These are phyloP conservation scores for Phytophthora podocarpi DNA, from an alignment of 352 stramenopile genomes.

Conservation along the genomic window DNA sequence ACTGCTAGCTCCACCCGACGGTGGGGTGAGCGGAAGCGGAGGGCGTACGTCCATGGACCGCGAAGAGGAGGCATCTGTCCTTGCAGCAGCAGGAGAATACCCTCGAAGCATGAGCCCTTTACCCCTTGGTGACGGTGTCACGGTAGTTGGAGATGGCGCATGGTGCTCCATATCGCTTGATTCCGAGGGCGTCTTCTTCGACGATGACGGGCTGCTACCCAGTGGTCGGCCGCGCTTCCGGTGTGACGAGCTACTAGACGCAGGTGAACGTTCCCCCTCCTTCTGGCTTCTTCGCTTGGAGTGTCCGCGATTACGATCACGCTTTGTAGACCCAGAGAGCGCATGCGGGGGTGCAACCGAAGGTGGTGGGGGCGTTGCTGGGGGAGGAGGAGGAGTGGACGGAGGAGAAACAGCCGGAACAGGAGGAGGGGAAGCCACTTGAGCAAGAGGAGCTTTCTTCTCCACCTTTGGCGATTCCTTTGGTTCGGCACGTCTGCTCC, in stretches of 20 bases:
- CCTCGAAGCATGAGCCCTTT: conserved; percentile 43
- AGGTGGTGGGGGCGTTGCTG: conserved; percentile 30
- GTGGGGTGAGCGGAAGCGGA: conserved; percentile 44
- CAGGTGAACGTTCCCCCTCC: conserved; percentile 11
- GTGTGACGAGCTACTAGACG: conserved; percentile 21
- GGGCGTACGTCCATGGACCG: conserved; percentile 45
- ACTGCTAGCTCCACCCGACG: conserved; percentile 16
- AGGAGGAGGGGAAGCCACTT: conserved; percentile 16
- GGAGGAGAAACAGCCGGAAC: conserved; percentile 19
- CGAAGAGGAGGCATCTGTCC: conserved; percentile 14
- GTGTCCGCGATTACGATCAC: conserved; percentile 10
- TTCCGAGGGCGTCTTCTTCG: conserved; percentile 16
- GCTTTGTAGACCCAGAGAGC: conserved; percentile 13
- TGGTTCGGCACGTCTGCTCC: conserved; percentile 14
- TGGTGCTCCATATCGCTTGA: conserved; percentile 9
- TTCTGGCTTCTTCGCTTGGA: conserved; percentile 17
- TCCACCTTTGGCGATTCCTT: conserved; percentile 18
- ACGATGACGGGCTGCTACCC: conserved; percentile 18
- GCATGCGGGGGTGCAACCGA: conserved; percentile 2
- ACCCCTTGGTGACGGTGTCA: conserved; percentile 37
- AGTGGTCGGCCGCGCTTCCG: conserved; percentile 31
- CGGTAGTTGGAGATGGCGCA: conserved; percentile 7
- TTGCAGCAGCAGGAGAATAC: conserved; percentile 32
- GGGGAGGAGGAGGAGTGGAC: conserved; percentile 32
- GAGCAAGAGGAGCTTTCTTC: conserved; percentile 25